phyloP scores from a whole-genome alignment of 371 early-diverging fungal genomes.

The Actinomortierella wolfii region DNA sequence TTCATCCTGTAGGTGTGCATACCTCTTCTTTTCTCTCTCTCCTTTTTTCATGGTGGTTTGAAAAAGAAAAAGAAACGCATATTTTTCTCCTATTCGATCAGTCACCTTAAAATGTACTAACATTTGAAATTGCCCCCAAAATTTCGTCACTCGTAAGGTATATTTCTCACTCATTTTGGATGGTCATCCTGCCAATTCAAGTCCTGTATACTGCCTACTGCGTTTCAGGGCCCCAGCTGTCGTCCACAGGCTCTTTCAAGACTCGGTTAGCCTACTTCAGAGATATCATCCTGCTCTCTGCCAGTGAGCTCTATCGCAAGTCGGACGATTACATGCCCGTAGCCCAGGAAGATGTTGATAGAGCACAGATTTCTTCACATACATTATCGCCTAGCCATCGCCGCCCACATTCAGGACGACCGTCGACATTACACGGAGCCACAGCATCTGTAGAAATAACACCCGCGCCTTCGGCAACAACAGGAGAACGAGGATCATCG shows the following conservation, averaged over 20 bases:
- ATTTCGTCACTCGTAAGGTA: slow-evolving; percentile 45
- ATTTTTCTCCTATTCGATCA: background rate
- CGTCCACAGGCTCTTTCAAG: slow-evolving; percentile 9
- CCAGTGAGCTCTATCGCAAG: slow-evolving; percentile 17
- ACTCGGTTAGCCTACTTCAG: slow-evolving; percentile 21
- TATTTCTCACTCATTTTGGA: slow-evolving; percentile 74
- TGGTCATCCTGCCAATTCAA: slow-evolving; percentile 71
- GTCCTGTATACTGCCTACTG: slow-evolving; percentile 29
- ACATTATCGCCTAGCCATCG: no score
- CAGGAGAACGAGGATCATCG: background rate
- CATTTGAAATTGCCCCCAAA: no score
- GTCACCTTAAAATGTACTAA: background rate
- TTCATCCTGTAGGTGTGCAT: slow-evolving; percentile 66
- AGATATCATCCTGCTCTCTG: slow-evolving; percentile 19
- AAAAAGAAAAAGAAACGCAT: no score
- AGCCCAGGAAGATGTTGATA: slow-evolving; percentile 4
- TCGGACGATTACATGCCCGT: slow-evolving; percentile 13
- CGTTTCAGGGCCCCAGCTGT: slow-evolving; percentile 13
- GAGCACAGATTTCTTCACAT: background rate
- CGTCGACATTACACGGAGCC: no score
- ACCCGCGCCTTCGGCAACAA: slow-evolving; percentile 2
- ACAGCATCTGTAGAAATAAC: no score
- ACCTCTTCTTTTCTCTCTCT: background rate
- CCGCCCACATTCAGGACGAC: no score
- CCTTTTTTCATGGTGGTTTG: no score